Evolutionary conservation across 2,329 filamentous ascomycete genomes (phyloP), one percentile per base, ranked within the genome.

Genomic region (Aspergillus sojae): DNA sequence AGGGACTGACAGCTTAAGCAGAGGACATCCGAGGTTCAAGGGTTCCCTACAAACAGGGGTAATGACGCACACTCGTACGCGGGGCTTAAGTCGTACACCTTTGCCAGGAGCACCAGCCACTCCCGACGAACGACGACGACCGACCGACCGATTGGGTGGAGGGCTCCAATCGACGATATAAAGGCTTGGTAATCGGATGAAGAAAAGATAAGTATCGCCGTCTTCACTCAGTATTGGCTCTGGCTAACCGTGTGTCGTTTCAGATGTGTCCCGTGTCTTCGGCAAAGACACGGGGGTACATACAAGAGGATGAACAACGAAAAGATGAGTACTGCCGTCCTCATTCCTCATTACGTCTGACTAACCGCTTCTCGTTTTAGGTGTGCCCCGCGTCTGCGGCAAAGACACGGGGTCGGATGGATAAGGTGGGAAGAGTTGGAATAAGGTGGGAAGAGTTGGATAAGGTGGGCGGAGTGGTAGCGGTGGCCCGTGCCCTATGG

Each of bases 61-160:
- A 65, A 68, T 67, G 61, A 59, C 60, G 67, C 64, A 63, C 26
- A 39, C 61, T 36, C 46, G 65, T 65, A 67, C 65, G 65, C 67
- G 57, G 62, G 57, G 12, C 7, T 30, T 65, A 61, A 68, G 62
- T 56, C 61, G 60, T 65, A 68, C 50, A 36, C 64, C 65, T 36
- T 64, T 57, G 54, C 55, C 58, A 54, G 65, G 61, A 58, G 61
- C 59, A 52, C 45, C 59, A 66, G 61, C 62, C 60, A 48, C 62
- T 52, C 23, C 23, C 21, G n/a, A 46, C 43, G 43, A 46, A 46
- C 43, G 34, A 36, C 34, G 10, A 2, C 34, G 34, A 36, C 34
- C 11, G 34, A 36, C 34, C 5, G 14, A 36, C 34, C 3, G 30
- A 32, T 28, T 34, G 11, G 32, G 11, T 34, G 10, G 32, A 34